Evolutionary conservation across 1,284 basidiomycete species (phyloP), one percentile per base, ranked within the genome.

Genomic region (Ganoderma sinense): DNA sequence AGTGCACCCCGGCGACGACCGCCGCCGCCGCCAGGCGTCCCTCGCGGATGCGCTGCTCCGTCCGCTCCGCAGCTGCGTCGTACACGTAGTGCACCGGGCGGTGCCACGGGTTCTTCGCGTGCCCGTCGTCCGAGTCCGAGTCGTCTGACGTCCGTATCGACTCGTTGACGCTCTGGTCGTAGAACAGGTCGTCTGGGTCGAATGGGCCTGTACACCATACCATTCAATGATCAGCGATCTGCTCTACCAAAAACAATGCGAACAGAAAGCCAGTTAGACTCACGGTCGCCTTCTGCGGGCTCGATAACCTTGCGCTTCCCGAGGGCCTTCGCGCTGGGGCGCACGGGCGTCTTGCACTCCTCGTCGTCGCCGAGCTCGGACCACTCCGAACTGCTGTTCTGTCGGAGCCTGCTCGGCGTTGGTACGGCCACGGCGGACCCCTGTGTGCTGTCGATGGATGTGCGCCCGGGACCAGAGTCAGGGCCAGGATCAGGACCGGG

Each of bases 61-160:
- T 89, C 70, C 91, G 86, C 79, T 95, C 94, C 20, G 92, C 93
- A 1, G 90, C 92, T 0, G 93, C 93, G 77, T 95, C 93, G 78
- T 95, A 95, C 31, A 91, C 91, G 79, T 89, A 95, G n/a, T 87
- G 86, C 45, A 87, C 84, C 2, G 86, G 85, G n/a, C 82, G 84
- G 66, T 84, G 86, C 71, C 78, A 78, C 65, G 69, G 74, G 40
- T 69, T 67, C 41, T 71, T 69, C 31, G 67, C 62, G 3, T 67
- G 72, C 45, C 67, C 72, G 16, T 80, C 81, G 26, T 84, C 83
- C 39, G 81, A 84, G 60, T 84, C 84, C 45, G 82, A 82, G 36
- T 84, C 84, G 14, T 80, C 79, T 66, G 78, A 76, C 69, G 75
- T 69, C 58, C 79, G 73, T 43, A 74, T 55, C 60, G 75, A 73